A percentile compares a stretch with the other conserved stretches of the same genome.
Conservation (phyloP, 2,329 filamentous ascomycete species). For the Cytospora paraplurivora region DNA sequence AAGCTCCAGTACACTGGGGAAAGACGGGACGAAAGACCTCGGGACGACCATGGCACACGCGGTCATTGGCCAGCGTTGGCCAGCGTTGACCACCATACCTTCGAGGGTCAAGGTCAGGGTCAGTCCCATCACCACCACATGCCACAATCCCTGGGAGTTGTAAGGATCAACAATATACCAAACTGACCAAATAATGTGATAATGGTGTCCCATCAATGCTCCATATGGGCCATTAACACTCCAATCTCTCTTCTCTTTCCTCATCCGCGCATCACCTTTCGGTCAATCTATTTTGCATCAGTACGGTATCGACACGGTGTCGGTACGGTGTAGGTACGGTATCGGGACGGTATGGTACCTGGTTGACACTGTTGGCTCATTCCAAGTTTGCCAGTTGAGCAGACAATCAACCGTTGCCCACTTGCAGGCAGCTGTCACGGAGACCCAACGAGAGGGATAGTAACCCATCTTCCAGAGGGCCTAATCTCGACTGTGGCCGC, state of each 20-base stretch:
- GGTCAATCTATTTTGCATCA: background rate
- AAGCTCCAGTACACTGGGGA: background rate
- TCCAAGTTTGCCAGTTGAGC: background rate
- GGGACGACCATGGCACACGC: background rate
- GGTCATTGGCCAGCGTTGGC: background rate
- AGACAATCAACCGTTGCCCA: background rate
- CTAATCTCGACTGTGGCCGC: background rate
- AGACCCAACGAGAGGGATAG: background rate
- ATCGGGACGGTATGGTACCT: no score
- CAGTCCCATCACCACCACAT: background rate
- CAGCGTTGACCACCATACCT: background rate
- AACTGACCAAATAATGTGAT: background rate
- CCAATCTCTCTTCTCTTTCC: conserved; percentile 18
- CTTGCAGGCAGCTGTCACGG: background rate
- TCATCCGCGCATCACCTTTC: conserved; percentile 8
- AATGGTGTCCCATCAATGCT: background rate
- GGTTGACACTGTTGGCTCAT: no score
- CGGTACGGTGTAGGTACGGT: background rate
- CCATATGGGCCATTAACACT: conserved; percentile 7
- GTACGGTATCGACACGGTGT: background rate
- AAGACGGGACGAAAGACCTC: background rate
- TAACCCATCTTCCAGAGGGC: background rate
- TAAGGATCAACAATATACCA: background rate
- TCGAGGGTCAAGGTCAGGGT: background rate
- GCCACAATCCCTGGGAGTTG: background rate